Evolutionary conservation across 208 protist species (phyloP).

Genomic region (Acanthamoeba lenticulata): DNA sequence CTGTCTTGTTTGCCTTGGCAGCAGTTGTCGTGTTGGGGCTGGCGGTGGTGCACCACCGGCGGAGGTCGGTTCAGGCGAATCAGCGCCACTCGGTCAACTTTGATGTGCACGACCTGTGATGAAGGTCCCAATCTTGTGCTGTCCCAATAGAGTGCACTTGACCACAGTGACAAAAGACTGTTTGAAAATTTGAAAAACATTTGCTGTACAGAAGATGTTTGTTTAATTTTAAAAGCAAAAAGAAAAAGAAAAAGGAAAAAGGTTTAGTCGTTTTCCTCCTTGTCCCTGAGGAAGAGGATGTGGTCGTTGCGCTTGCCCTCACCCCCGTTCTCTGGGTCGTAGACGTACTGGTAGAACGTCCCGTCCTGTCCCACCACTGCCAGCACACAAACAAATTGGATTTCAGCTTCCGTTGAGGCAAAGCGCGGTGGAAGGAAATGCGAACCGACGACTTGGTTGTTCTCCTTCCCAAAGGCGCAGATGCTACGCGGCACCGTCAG

Average conservation of each 20-base stretch:
- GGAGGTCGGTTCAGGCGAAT: too few species aligned
- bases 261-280: slow-evolving; percentile 58
- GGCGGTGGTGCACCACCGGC: too few species aligned
- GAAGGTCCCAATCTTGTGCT: too few species aligned
- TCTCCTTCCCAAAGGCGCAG: slow-evolving; percentile 37
- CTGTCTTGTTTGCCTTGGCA: too few species aligned
- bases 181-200: too few species aligned
- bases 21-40: too few species aligned
- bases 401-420: not conserved
- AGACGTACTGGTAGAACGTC: slow-evolving; percentile 64
- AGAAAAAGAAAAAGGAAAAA: too few species aligned
- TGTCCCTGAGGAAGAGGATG: slow-evolving; percentile 56
- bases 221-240: too few species aligned
- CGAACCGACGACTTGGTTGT: slow-evolving; percentile 55
- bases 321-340: slow-evolving; percentile 46
- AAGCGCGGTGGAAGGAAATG: not conserved
- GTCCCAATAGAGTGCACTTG: too few species aligned
- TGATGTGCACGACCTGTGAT: too few species aligned
- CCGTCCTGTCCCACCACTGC: slow-evolving; percentile 60
- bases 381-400: not conserved
- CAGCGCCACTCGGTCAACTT: too few species aligned
- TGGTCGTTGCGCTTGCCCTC: slow-evolving; percentile 62
- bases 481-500: slow-evolving; percentile 25
- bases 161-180: too few species aligned
- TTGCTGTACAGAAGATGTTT: not conserved